A percentile compares a stretch with the other conserved stretches of the same genome.
Evolutionary conservation across 1,139 yeast genomes (phyloP).

Genomic region (Lodderomyces pseudojiufengensis): DNA sequence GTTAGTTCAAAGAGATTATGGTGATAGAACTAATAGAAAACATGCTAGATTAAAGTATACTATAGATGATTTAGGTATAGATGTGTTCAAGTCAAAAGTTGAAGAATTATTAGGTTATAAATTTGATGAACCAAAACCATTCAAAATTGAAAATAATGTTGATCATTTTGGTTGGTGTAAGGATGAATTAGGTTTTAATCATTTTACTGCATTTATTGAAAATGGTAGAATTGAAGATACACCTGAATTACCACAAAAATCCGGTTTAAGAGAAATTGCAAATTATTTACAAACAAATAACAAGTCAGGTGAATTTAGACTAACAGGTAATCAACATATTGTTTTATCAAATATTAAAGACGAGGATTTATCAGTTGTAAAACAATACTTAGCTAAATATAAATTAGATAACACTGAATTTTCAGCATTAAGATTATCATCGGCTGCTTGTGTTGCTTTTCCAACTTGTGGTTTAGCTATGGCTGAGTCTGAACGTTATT

Average conservation of each 20-base stretch:
- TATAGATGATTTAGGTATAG: conserved; percentile 86
- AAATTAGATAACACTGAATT: conserved; percentile 82
- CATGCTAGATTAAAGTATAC: conserved; percentile 98
- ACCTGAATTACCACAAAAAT: conserved; percentile 82
- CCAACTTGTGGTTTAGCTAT: conserved; percentile 99
- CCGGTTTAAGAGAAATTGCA: conserved; percentile 81
- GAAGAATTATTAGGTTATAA: conserved; percentile 79
- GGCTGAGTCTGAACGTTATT: conserved; percentile 97
- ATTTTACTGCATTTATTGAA: conserved; percentile 91
- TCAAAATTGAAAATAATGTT: conserved; percentile 78
- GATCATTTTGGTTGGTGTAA: conserved; percentile 94
- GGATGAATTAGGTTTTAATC: conserved; percentile 84
- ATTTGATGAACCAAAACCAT: conserved; percentile 68
- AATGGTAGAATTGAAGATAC: conserved; percentile 97
- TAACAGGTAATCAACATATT: conserved; percentile 95
- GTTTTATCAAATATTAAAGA: conserved; percentile 71
- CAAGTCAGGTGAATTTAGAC: conserved; percentile 77
- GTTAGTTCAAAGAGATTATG: conserved; percentile 92
- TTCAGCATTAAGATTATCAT: conserved; percentile 81
- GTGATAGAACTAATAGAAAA: conserved; percentile 95
- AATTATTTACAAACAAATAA: conserved; percentile 46
- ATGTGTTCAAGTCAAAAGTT: conserved; percentile 70
- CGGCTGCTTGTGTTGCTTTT: conserved; percentile 97
- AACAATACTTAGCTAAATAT: conserved; percentile 62
- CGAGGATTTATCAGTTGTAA: conserved; percentile 59